Evolutionary conservation across 305 asterid species (phyloP), one percentile per base, ranked within the genome.

Genomic region (Rubia tinctorum): DNA sequence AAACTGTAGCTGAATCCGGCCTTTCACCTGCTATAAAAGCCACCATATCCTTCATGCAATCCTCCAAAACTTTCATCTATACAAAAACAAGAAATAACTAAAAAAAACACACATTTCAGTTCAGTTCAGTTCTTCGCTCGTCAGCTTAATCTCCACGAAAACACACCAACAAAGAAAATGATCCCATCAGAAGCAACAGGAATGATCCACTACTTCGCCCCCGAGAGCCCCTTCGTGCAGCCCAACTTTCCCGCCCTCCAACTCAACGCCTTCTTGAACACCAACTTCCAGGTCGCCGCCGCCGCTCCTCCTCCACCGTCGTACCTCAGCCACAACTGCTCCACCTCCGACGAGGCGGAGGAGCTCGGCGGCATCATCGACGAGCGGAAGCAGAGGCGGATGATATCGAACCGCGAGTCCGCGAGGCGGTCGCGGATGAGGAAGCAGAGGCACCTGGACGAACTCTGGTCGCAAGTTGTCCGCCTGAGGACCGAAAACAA

Each of bases 351-450:
- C 17, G 97, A 91, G 59, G 87, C 93, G 93, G 86, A 80, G n/a
- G 88, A 80, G 34, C 61, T 64, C 1, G 64, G 66, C 74, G 64
- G 64, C 74, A 55, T 85, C 71, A 74, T 77, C 8, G 85, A 86
- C 23, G 92, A 86, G 81, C 73, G 97, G 58, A 87, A 76, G 75
- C 91, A 82, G 63, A 75, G 99, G 75, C 79, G 99, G 70, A 95
- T 90, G 97, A 89, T 92, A 81, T 95, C 99, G 2, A 94, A 90
- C 72, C 76, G 98, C 45, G 99, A 94, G 67, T 91, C 99, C 68
- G 99, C 99, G 47, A 80, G 99, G 45, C 83, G 99, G 76, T 92
- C 98, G 58, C 84, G 99, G 82, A 88, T 85, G 98, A 78, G 99
- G 40, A 94, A 94, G 71, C 98, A 92, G 82, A 88, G 87, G 77